Evolutionary conservation across 2,329 filamentous ascomycete genomes (phyloP).

Genomic region (Emmonsia crescens): DNA sequence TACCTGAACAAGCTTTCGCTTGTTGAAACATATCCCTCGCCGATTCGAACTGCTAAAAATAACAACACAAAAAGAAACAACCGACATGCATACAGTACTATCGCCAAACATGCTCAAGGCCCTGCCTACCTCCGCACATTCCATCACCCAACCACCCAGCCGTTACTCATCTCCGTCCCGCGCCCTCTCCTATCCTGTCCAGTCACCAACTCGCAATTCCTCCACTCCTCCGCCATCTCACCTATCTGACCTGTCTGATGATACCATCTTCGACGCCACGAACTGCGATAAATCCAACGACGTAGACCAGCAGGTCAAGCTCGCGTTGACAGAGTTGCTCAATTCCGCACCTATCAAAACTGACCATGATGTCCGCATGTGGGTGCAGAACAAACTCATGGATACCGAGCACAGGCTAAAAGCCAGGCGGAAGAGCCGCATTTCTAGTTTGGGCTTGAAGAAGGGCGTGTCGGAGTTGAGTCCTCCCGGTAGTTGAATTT

Average conservation of each 20-base stretch:
- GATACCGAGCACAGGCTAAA: slow-evolving; percentile 14
- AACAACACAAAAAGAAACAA: neutral
- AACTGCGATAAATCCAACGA: slow-evolving; percentile 11
- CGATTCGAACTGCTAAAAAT: no score
- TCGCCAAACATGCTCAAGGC: slow-evolving; percentile 6
- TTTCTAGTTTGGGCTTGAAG: neutral
- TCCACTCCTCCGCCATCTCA: slow-evolving; percentile 11
- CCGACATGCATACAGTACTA: slow-evolving; percentile 2
- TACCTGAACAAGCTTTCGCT: neutral
- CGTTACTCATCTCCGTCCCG: slow-evolving; percentile 6
- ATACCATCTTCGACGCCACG: slow-evolving; percentile 1
- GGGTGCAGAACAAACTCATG: slow-evolving; percentile 16
- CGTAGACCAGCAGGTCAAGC: slow-evolving; percentile 13
- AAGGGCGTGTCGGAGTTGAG: neutral
- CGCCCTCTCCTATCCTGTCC: neutral
- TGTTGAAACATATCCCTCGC: neutral
- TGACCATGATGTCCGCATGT: slow-evolving; percentile 13
- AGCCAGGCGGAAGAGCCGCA: slow-evolving; percentile 11
- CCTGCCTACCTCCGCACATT: slow-evolving; percentile 3
- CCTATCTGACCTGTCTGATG: slow-evolving; percentile 1
- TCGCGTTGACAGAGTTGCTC: slow-evolving; percentile 13
- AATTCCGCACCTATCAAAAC: slow-evolving; percentile 13
- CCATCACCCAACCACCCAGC: slow-evolving; percentile 10
- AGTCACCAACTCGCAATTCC: slow-evolving; percentile 6
- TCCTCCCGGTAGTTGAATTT: neutral